Conservation (phyloP, 495 filamentous ascomycete species). For the Poronia punctata region DNA sequence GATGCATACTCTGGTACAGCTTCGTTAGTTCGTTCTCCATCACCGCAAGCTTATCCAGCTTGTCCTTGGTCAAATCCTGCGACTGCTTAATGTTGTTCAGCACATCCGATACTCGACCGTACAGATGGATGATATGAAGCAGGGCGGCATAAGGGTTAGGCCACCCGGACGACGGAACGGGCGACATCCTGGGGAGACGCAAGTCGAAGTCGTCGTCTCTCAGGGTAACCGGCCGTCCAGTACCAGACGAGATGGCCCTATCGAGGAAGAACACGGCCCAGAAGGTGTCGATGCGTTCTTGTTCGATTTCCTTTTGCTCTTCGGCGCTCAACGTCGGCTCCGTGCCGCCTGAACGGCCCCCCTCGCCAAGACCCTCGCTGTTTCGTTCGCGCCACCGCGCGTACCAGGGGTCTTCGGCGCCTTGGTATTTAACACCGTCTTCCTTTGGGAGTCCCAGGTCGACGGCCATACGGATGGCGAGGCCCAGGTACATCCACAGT, state of each 20-base stretch:
- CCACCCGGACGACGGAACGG: conserved; percentile 55
- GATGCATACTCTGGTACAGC: conserved; percentile 70
- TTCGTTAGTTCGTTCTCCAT: conserved; percentile 73
- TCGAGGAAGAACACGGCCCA: conserved; percentile 85
- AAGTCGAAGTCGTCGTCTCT: conserved; percentile 77
- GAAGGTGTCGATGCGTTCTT: conserved; percentile 74
- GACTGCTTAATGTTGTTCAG: conserved; percentile 75
- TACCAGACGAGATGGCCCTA: conserved; percentile 76
- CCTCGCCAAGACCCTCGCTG: conserved; percentile 24
- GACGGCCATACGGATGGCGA: conserved; percentile 78
- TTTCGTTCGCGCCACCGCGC: conserved; percentile 31
- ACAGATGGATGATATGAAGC: conserved; percentile 75
- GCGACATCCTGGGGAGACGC: conserved; percentile 55
- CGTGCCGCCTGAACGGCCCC: conserved; percentile 31
- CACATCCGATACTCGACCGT: conserved; percentile 72
- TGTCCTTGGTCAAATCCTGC: conserved; percentile 66
- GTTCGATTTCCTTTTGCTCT: conserved; percentile 54
- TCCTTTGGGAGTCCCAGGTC: conserved; percentile 76
- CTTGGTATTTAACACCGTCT: conserved; percentile 65
- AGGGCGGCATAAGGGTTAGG: conserved; percentile 71
- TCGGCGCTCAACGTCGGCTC: conserved; percentile 36
- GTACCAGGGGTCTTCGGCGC: conserved; percentile 46
- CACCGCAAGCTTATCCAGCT: conserved; percentile 55
- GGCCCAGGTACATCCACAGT: conserved; percentile 83
- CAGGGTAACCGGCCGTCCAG: conserved; percentile 70